These are phyloP conservation scores for Arxiozyma heterogenica DNA, from an alignment of 1,139 yeast genomes.

Conservation along the genomic window DNA sequence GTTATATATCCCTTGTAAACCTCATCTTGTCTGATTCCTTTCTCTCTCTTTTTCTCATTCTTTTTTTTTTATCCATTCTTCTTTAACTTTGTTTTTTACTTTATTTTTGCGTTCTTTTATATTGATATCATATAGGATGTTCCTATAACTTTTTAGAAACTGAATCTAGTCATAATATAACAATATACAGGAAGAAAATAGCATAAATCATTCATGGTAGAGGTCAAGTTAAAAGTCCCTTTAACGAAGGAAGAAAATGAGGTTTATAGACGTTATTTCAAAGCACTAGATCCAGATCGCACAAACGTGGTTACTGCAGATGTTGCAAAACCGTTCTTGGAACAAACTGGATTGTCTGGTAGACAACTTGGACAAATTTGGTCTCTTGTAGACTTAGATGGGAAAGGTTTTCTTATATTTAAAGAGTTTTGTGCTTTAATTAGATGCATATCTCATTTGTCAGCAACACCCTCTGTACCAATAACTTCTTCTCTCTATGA, in stretches of 20 bases:
- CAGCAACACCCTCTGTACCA: conserved; percentile 30
- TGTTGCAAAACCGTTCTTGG: conserved; percentile 70
- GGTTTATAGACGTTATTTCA: conserved; percentile 65
- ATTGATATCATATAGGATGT: neutral
- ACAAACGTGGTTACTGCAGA: conserved; percentile 83
- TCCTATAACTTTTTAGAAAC: neutral
- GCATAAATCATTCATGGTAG: neutral
- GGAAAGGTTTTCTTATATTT: conserved; percentile 74
- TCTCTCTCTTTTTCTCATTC: too few relatives aligned
- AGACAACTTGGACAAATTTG: conserved; percentile 77
- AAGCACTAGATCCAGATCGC: conserved; percentile 65
- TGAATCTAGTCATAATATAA: too few relatives aligned
- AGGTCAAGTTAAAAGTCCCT: conserved; percentile 16
- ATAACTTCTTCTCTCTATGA: conserved; percentile 20
- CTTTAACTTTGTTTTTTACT: too few relatives aligned
- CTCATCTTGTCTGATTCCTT: neutral
- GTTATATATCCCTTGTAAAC: neutral
- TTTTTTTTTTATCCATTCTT: too few relatives aligned
- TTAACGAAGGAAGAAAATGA: conserved; percentile 74
- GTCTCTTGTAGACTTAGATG: conserved; percentile 79
- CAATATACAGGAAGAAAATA: neutral
- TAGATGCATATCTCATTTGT: conserved; percentile 83
- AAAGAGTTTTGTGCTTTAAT: conserved; percentile 76
- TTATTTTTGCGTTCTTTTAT: too few relatives aligned
- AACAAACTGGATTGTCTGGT: conserved; percentile 76